Evolutionary conservation across 2,329 filamentous ascomycete genomes (phyloP), one percentile per base, ranked within the genome.

Genomic region (Cyanodermella asteris): DNA sequence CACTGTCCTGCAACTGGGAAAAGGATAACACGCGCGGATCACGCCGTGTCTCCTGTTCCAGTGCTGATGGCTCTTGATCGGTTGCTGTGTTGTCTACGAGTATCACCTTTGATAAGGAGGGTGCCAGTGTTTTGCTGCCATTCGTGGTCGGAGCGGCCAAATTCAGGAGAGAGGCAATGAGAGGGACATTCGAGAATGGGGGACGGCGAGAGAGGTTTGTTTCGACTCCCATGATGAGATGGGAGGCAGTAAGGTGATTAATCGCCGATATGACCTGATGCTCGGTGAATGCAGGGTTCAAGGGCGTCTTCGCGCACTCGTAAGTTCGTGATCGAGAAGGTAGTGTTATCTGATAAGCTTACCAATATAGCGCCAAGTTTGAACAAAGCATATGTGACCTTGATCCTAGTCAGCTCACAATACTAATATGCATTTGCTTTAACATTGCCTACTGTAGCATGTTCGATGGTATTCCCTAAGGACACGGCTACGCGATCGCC

Each of bases 341-440:
- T 19, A 37, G n/a, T n/a, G n/a, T n/a, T n/a, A n/a, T n/a, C n/a
- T n/a, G n/a, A n/a, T n/a, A n/a, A n/a, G n/a, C 50, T 31, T 43
- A 68, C 82, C 33, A 94, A 56, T 25, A 94, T 66, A 13, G 78
- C 84, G n/a, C 87, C 87, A 7, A 94, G 61, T 49, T 94, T 94
- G 56, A 84, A 91, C 27, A 87, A 47, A 1, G 82, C 82, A 49
- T 94, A 94, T 5, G 74, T 84, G 12, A 47, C 45, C 59, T 51
- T 25, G 18, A 16, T 5, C 21, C 34, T 7, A 27, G 30, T 28
- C 16, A 38, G 32, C 39, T 23, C 40, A 34, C 12, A 22, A 17
- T 13, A 10, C 15, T 15, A n/a, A 25, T 7, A 18, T 18, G 2
- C 10, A n/a, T n/a, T n/a, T n/a, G n/a, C n/a, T n/a, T n/a, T n/a